A percentile compares a stretch with the other conserved stretches of the same genome.
These are phyloP conservation scores for Phialophora macrospora DNA, from an alignment of 2,329 filamentous ascomycete species.

Conservation along the genomic window DNA sequence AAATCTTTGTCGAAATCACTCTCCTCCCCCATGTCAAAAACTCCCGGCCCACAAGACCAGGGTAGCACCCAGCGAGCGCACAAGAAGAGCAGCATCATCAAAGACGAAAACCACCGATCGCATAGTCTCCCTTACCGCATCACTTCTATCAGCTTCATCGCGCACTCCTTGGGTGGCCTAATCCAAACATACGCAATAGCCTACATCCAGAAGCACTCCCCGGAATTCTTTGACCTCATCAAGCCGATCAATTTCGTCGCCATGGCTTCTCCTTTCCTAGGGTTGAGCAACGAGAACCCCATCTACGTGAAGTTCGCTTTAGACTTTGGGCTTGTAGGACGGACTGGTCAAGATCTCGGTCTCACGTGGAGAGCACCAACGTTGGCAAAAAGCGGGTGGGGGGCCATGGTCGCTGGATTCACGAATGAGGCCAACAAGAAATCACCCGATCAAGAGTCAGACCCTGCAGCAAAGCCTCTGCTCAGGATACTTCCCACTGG, in stretches of 20 bases:
- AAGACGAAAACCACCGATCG: slow-evolving; percentile 51
- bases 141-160: slow-evolving; percentile 81
- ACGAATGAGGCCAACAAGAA: slow-evolving; percentile 33
- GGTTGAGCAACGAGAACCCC: slow-evolving; percentile 94
- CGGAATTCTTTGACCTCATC: slow-evolving; percentile 77
- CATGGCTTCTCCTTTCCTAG: slow-evolving; percentile 83
- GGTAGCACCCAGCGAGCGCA: slow-evolving; percentile 53
- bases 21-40: slow-evolving; percentile 46
- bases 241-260: slow-evolving; percentile 93
- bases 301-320: slow-evolving; percentile 96
- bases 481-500: slow-evolving; percentile 77
- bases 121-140: slow-evolving; percentile 66
- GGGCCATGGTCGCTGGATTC: slow-evolving; percentile 76
- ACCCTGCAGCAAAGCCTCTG: slow-evolving; percentile 77
- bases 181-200: slow-evolving; percentile 83
- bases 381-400: slow-evolving; percentile 71
- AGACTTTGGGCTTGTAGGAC: slow-evolving; percentile 94
- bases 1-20: slow-evolving; percentile 57
- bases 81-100: slow-evolving; percentile 64
- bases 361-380: slow-evolving; percentile 85
- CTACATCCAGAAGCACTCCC: slow-evolving; percentile 83
- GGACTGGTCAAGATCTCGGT: slow-evolving; percentile 92
- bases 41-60: slow-evolving; percentile 13
- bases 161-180: slow-evolving; percentile 87
- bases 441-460: slow-evolving; percentile 71